A percentile compares a stretch with the other conserved stretches of the same genome.
phyloP scores from a whole-genome alignment of 2,329 filamentous ascomycete genomes.

The Colletotrichum tropicicola region DNA sequence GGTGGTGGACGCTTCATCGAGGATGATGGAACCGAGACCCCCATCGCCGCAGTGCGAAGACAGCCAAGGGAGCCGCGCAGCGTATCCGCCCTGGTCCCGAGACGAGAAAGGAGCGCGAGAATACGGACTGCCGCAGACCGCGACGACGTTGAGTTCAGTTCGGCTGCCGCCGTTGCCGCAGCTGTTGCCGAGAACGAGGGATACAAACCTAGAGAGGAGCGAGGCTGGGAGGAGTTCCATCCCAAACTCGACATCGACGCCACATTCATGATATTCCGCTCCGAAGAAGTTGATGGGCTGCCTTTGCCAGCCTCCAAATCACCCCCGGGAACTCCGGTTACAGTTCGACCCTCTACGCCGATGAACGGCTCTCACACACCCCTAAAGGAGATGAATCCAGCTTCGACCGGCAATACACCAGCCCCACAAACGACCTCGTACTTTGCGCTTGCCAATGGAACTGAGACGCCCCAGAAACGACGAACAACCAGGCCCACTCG shows the following conservation, averaged over 20 bases:
- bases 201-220: conserved; percentile 96
- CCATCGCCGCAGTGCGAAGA: conserved; percentile 41
- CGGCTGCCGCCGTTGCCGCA: conserved; percentile 88
- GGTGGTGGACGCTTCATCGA: conserved; percentile 88
- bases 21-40: conserved; percentile 69
- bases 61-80: conserved; percentile 42
- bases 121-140: conserved; percentile 63
- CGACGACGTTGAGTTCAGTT: conserved; percentile 79
- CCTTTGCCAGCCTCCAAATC: conserved; percentile 50
- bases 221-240: conserved; percentile 98
- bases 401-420: conserved; percentile 53
- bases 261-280: conserved; percentile 79
- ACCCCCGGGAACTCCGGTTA: conserved; percentile 41
- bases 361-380: conserved; percentile 56
- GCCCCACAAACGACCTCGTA: conserved; percentile 46
- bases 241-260: conserved; percentile 91
- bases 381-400: conserved; percentile 53
- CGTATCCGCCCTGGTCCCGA: conserved; percentile 57
- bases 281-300: conserved; percentile 86
- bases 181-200: conserved; percentile 91
- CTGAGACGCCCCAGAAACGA: conserved; percentile 51
- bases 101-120: conserved; percentile 66
- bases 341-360: conserved; percentile 46
- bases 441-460: conserved; percentile 40
- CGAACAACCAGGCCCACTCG: conserved; percentile 58